Base-by-base conservation (phyloP, 257 asterid species). In the Fraxinus pennsylvanica region DNA sequence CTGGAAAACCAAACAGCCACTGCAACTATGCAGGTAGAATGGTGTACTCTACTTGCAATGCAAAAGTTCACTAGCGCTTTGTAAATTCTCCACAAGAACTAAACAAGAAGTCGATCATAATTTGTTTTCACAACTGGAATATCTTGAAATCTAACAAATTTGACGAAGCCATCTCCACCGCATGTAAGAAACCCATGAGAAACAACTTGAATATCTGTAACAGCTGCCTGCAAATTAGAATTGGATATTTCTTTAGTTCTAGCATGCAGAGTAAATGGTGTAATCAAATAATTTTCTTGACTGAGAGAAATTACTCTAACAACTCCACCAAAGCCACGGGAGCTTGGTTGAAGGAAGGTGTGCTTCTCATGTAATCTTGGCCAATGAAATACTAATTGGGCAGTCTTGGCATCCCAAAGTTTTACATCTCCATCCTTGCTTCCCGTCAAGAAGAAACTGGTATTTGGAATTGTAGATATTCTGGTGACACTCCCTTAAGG, bases 391-490 rank as follows among this genome's bases (percentile, higher is more conserved):
- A 96, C 97, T 79, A 96, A 76, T 83, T 87, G 89, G 14, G 97
- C 94, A 82, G 84, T 86, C 93, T 92, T 91, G 17, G 97, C 99
- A 81, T 96, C 99, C 99, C 99, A 96, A 66, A 96, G 99, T 86
- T 96, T 96, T 77, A 93, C 99, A 78, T 96, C 99, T 78, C 99
- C 99, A 61, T 96, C 99, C 84, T 96, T 96, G 88, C 99, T 92
- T 61, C 99, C 99, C 71, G 98, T 96, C 89, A 96, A 88, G 96
- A 96, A 93, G 83, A 92, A 90, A 81, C 98, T 96, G 36, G 99
- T 87, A 75, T 92, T 89, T 71, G 97, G 98, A 50, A 96, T 92
- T 54, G 98, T 91, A 22, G 94, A 74, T 82, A 96, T 91, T 86
- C 88, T 96, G 79, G 98, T 90, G 81, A 96, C 90, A 68, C 97